Conservation (phyloP, 345 rosid genomes). For the Ceriops tagal region DNA sequence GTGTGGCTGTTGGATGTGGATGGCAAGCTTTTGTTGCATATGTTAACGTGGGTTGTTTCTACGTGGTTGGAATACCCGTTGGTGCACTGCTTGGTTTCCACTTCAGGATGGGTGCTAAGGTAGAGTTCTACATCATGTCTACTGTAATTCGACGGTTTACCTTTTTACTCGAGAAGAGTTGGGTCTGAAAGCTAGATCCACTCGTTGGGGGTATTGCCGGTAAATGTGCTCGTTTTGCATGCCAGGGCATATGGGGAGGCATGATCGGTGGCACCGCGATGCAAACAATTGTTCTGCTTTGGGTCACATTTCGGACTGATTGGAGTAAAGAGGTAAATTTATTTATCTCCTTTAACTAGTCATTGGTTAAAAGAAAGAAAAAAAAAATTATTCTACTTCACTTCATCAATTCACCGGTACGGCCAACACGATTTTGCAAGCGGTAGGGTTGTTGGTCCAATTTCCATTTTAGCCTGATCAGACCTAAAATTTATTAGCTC, state of each 20-base stretch:
- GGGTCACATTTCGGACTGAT: constrained; percentile 38
- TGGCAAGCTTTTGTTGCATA: constrained; percentile 75
- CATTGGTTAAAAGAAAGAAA: too few relatives aligned
- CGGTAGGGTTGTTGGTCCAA: too few relatives aligned
- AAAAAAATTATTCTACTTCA: too few relatives aligned
- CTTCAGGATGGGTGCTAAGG: constrained; percentile 53
- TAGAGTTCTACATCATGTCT: constrained; percentile 13
- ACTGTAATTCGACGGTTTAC: not conserved
- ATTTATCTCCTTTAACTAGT: too few relatives aligned
- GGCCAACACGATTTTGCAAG: too few relatives aligned
- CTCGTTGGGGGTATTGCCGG: not conserved
- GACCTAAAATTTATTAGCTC: too few relatives aligned
- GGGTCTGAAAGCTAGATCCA: too few relatives aligned
- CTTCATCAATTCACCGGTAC: too few relatives aligned
- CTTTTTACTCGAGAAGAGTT: too few relatives aligned
- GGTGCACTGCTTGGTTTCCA: constrained; percentile 67
- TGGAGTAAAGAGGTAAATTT: constrained; percentile 58
- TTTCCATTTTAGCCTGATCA: too few relatives aligned
- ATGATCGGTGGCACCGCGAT: constrained; percentile 59
- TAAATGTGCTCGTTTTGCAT: not conserved
- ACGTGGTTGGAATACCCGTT: constrained; percentile 61
- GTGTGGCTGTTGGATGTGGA: constrained; percentile 83
- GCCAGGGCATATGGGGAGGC: constrained; percentile 76
- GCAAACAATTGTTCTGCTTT: constrained; percentile 49
- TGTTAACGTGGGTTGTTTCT: constrained; percentile 69